These are phyloP conservation scores for Teunomyces panamensis DNA, from an alignment of 805 yeast species.

Conservation along the genomic window DNA sequence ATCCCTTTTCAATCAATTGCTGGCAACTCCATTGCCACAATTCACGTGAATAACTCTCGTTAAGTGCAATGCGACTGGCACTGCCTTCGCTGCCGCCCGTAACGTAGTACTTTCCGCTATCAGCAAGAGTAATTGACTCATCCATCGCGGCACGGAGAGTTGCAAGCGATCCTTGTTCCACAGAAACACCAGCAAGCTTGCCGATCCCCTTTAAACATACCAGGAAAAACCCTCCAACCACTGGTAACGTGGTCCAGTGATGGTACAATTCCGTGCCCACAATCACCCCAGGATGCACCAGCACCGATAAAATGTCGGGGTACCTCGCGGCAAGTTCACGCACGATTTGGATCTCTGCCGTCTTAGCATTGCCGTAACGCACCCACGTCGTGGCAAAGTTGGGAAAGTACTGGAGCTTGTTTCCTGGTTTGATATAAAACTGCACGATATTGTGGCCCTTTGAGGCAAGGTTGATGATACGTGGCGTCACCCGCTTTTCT, in stretches of 20 bases:
- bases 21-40: constrained; percentile 29
- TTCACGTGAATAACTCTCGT: constrained; percentile 16
- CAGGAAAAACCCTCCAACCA: constrained; percentile 19
- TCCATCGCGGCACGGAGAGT: constrained; percentile 35
- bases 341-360: constrained; percentile 30
- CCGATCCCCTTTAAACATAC: constrained; percentile 13
- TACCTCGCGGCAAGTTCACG: constrained; percentile 22
- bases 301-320: constrained; percentile 30
- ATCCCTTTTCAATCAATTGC: too few relatives aligned
- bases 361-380: constrained; percentile 36
- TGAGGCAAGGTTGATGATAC: constrained; percentile 32
- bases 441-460: constrained; percentile 28
- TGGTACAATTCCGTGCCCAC: constrained; percentile 32
- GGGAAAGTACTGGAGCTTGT: constrained; percentile 24
- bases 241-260: constrained; percentile 24
- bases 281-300: constrained; percentile 41
- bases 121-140: constrained; percentile 16
- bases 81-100: constrained; percentile 29
- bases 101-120: constrained; percentile 29
- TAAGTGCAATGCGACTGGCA: constrained; percentile 24
- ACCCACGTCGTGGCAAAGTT: constrained; percentile 24
- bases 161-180: constrained; percentile 35
- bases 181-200: constrained; percentile 22
- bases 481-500: constrained; percentile 18
- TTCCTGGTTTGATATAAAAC: constrained; percentile 23